Base-by-base conservation (phyloP, 2,329 filamentous ascomycete genomes). In the Epichloe uncinata region DNA sequence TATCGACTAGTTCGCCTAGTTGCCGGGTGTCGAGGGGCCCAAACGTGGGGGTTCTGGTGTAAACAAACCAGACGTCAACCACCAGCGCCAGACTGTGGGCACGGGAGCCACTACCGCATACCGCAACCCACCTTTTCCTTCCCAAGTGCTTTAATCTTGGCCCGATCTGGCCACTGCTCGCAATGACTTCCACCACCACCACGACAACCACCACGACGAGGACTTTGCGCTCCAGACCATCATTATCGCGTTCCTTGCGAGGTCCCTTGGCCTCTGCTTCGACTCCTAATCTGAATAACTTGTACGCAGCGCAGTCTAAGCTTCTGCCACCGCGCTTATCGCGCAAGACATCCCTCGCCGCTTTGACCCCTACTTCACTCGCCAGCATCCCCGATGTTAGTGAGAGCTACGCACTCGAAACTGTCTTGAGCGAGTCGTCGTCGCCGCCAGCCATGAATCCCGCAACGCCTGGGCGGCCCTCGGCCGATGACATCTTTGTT, bases 271-370 rank as follows among this genome's bases (percentile, higher is more conserved):
- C 69, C 52, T 73, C 78, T 22, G 69, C 71, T 36, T 82, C 79
- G 7, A 79, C 76, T 4, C 78, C 79, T 11, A 81, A 82, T 58
- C 69, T 83, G 53, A 73, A 73, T 60, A 65, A 69, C 26, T 62
- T 74, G 38, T 79, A 75, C 62, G 65, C 68, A 41, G 65, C 69
- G 7, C 74, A 75, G 55, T 73, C 74, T 47, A 71, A 70, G 55
- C 68, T 73, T 26, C 63, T 63, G 45, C 67, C 69, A 33, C 67
- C 62, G 43, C 70, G 73, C 52, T 71, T 83, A 57, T 74, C 77
- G 60, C 81, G 85, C 61, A 89, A 90, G 70, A 74, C 76, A 53
- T 88, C 84, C 46, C 71, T 87, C 55, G 82, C 81, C 54, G 80
- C 84, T 45, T 74, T 90, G 55, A 86, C 82, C 47, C 71, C 72